These are phyloP conservation scores for Trichoderma cornu-damae DNA, from an alignment of 2,329 filamentous ascomycete genomes.

Conservation along the genomic window DNA sequence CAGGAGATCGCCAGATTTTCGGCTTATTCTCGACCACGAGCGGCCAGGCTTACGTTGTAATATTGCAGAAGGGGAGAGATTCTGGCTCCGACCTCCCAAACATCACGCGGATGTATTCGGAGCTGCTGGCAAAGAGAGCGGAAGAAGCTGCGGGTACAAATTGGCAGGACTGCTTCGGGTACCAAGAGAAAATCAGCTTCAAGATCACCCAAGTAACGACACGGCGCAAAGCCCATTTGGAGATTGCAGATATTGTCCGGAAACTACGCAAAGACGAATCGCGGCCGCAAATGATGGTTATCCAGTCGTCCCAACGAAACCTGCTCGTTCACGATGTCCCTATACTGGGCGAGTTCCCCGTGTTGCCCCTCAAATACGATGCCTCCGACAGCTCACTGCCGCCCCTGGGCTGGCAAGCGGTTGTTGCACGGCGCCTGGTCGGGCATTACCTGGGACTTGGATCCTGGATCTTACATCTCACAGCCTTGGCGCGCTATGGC, in stretches of 20 bases:
- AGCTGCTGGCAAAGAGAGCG: constrained; percentile 62
- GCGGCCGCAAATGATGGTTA: constrained; percentile 73
- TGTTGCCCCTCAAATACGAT: constrained; percentile 76
- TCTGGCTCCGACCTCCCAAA: constrained; percentile 79
- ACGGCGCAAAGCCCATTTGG: constrained; percentile 79
- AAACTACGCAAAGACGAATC: constrained; percentile 83
- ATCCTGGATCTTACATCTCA: constrained; percentile 84
- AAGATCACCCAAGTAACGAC: constrained; percentile 84
- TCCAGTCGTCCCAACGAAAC: constrained; percentile 82
- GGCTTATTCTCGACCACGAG: constrained; percentile 82
- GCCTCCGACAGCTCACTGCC: constrained; percentile 80
- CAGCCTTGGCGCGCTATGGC: constrained; percentile 82
- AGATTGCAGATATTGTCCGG: constrained; percentile 82
- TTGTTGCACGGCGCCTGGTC: constrained; percentile 79
- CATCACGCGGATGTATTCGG: constrained; percentile 78
- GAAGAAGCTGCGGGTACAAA: constrained; percentile 63
- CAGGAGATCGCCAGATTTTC: constrained; percentile 89
- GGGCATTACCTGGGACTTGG: constrained; percentile 90
- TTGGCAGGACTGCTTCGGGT: constrained; percentile 77
- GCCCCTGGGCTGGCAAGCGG: constrained; percentile 87
- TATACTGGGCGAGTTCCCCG: constrained; percentile 75
- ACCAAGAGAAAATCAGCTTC: constrained; percentile 82
- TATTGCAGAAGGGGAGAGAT: constrained; percentile 79
- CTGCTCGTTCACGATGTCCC: constrained; percentile 81
- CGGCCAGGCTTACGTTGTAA: constrained; percentile 76